phyloP scores from a whole-genome alignment of 2,329 filamentous ascomycete species.

The Chrysoporthe deuterocubensis region DNA sequence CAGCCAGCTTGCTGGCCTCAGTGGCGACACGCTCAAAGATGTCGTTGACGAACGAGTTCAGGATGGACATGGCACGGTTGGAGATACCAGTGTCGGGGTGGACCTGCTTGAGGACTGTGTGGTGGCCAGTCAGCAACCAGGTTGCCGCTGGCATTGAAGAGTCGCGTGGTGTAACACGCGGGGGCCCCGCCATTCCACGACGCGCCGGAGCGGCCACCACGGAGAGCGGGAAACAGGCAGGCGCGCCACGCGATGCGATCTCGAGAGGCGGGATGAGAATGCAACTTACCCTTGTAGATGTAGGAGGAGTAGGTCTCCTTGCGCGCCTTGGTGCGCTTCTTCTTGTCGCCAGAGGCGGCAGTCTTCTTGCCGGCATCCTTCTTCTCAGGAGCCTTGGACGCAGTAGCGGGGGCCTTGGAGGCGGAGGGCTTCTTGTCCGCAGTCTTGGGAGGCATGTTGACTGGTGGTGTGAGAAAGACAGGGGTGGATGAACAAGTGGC shows the following conservation, averaged over 20 bases:
- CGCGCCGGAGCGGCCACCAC: slow-evolving; percentile 23
- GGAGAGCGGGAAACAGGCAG: slow-evolving; percentile 16
- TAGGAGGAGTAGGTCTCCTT: slow-evolving; percentile 99
- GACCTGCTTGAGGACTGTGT: slow-evolving; percentile 95
- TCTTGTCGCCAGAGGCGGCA: slow-evolving; percentile 94
- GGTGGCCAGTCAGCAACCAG: slow-evolving; percentile 36
- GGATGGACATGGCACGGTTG: slow-evolving; percentile 99
- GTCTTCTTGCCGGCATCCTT: slow-evolving; percentile 99
- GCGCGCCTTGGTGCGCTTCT: slow-evolving; percentile 99
- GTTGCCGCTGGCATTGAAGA: not conserved
- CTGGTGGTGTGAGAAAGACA: slow-evolving; percentile 21
- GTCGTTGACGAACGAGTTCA: slow-evolving; percentile 99
- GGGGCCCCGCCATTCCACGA: not conserved
- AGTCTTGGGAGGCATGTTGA: slow-evolving; percentile 95
- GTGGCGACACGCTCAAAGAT: slow-evolving; percentile 99
- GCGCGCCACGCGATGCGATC: slow-evolving; percentile 29
- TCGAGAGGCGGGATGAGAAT: slow-evolving; percentile 21
- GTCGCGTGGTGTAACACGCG: slow-evolving; percentile 14
- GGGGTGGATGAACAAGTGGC: slow-evolving; percentile 31
- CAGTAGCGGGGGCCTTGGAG: slow-evolving; percentile 87
- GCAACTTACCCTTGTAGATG: slow-evolving; percentile 94
- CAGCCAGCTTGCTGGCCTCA: slow-evolving; percentile 97
- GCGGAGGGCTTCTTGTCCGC: slow-evolving; percentile 99
- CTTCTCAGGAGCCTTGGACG: slow-evolving; percentile 80
- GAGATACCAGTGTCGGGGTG: slow-evolving; percentile 99